A percentile compares a stretch with the other conserved stretches of the same genome.
Conservation (phyloP, 495 filamentous ascomycete genomes). For the Xylaria curta region DNA sequence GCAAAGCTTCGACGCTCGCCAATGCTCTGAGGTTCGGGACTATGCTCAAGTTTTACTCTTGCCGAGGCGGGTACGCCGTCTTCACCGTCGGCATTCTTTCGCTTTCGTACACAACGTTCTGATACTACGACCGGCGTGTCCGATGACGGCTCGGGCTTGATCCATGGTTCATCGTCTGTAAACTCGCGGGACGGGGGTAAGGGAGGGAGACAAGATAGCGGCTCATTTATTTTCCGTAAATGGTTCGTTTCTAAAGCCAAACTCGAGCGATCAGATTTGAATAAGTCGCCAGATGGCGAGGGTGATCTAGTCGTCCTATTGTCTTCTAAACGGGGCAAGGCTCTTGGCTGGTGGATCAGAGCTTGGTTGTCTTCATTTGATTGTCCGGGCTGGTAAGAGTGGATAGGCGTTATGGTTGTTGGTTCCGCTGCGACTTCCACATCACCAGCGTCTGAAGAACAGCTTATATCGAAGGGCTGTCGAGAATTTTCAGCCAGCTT, state of each 20-base stretch:
- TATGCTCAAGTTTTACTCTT: slow-evolving; percentile 45
- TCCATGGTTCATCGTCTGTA: slow-evolving; percentile 22
- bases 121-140: slow-evolving; percentile 52
- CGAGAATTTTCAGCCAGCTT: slow-evolving; percentile 29
- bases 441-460: slow-evolving; percentile 28
- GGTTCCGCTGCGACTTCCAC: slow-evolving; percentile 2
- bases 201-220: slow-evolving; percentile 37
- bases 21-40: slow-evolving; percentile 47
- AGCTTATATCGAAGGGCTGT: slow-evolving; percentile 23
- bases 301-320: neutral
- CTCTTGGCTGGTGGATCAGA: neutral
- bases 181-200: slow-evolving; percentile 25
- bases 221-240: slow-evolving; percentile 12
- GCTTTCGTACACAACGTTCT: slow-evolving; percentile 51
- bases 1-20: slow-evolving; percentile 40
- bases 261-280: neutral
- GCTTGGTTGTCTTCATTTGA: neutral
- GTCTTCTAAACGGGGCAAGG: neutral
- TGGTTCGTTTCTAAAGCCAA: neutral
- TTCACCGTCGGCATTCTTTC: slow-evolving; percentile 39
- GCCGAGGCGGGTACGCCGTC: slow-evolving; percentile 20
- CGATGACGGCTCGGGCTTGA: slow-evolving; percentile 53
- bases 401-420: neutral
- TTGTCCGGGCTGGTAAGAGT: neutral
- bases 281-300: neutral